These are phyloP conservation scores for Geranium incanum DNA, from an alignment of 441 rosid species.

Conservation along the genomic window DNA sequence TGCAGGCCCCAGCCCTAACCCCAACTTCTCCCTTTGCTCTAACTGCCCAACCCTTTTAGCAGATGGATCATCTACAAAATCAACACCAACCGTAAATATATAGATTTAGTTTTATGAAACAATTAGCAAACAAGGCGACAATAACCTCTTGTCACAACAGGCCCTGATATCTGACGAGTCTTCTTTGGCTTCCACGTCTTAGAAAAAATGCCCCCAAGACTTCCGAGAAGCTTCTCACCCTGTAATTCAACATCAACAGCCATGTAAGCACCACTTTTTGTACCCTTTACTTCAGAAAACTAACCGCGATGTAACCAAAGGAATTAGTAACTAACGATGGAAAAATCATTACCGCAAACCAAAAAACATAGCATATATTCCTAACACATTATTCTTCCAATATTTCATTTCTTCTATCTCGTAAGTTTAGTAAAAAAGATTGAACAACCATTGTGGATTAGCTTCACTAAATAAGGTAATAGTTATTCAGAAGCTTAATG, in stretches of 20 bases:
- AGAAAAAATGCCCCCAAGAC: constrained; percentile 81
- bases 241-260: constrained; percentile 29
- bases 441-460: neutral
- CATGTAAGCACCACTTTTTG: neutral
- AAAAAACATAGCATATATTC: neutral
- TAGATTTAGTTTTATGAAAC: neutral
- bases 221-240: constrained; percentile 96
- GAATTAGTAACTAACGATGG: neutral
- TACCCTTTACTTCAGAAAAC: neutral
- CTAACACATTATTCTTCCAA: neutral
- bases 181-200: constrained; percentile 94
- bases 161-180: constrained; percentile 61
- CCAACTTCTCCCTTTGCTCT: constrained; percentile 61
- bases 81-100: constrained; percentile 11
- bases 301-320: neutral
- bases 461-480: neutral
- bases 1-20: constrained; percentile 40
- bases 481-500: neutral
- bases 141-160: constrained; percentile 58
- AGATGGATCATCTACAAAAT: constrained; percentile 37
- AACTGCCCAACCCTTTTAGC: constrained; percentile 35
- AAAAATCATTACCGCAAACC: neutral
- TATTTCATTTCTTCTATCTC: neutral
- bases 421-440: neutral
- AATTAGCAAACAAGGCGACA: constrained; percentile 6